Conservation (phyloP, 805 yeast species). For the Kodamaea fukazawae region DNA sequence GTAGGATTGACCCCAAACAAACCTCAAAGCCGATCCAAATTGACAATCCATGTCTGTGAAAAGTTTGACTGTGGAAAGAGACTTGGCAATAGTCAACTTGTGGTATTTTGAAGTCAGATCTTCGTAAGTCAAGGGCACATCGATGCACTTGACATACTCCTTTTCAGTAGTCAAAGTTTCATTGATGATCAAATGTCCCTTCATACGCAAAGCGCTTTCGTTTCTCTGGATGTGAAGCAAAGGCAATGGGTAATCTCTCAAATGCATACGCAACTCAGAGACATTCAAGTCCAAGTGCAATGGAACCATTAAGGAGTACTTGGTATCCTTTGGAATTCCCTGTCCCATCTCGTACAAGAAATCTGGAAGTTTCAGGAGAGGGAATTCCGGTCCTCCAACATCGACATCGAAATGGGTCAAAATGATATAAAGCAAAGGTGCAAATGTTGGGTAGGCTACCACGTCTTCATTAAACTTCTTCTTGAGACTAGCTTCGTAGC, state of each 20-base stretch:
- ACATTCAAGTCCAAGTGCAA: slow-evolving; percentile 53
- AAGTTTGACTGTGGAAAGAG: slow-evolving; percentile 72
- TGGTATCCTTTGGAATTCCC: slow-evolving; percentile 71
- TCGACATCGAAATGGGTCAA: slow-evolving; percentile 27
- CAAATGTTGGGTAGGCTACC: slow-evolving; percentile 28
- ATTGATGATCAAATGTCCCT: slow-evolving; percentile 66
- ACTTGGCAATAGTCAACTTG: slow-evolving; percentile 65
- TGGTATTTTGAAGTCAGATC: slow-evolving; percentile 32
- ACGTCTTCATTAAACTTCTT: slow-evolving; percentile 23
- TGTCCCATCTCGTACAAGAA: slow-evolving; percentile 74
- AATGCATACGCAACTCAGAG: slow-evolving; percentile 62
- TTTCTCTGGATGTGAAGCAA: slow-evolving; percentile 64
- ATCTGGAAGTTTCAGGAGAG: slow-evolving; percentile 44
- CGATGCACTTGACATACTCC: slow-evolving; percentile 52
- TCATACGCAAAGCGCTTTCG: slow-evolving; percentile 28
- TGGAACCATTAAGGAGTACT: slow-evolving; percentile 70
- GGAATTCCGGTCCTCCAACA: slow-evolving; percentile 28
- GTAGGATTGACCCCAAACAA: slow-evolving; percentile 82
- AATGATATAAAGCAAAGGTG: slow-evolving; percentile 35
- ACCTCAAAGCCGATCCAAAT: slow-evolving; percentile 51
- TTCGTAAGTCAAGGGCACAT: slow-evolving; percentile 60
- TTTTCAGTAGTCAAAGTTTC: slow-evolving; percentile 57
- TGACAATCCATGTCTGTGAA: slow-evolving; percentile 59
- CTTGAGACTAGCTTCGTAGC: slow-evolving; percentile 25
- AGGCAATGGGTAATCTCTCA: slow-evolving; percentile 87